Evolutionary conservation across 1,139 yeast genomes (phyloP).

Genomic region (Kodamaea suecica): DNA sequence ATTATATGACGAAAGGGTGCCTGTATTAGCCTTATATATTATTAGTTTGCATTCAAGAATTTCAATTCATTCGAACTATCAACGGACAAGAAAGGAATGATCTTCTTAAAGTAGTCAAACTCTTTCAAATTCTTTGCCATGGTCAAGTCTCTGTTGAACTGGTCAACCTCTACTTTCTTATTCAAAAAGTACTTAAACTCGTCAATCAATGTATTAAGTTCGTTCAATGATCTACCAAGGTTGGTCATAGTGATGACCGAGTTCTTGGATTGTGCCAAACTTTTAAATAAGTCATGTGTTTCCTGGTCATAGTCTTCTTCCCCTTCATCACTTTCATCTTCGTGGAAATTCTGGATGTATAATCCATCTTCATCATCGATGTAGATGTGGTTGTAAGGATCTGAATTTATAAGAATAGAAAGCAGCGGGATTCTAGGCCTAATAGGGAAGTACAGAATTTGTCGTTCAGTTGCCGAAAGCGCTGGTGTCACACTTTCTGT

Average conservation of each 20-base stretch:
- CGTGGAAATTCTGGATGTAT: conserved; percentile 11
- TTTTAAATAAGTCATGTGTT: conserved; percentile 6
- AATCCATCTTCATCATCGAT: conserved; percentile 28
- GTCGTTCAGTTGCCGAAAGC: background rate
- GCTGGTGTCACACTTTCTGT: background rate
- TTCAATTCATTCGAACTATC: conserved; percentile 39
- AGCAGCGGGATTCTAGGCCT: conserved; percentile 35
- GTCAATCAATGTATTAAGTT: conserved; percentile 54
- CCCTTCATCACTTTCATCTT: conserved; percentile 27
- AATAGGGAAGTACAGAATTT: conserved; percentile 13
- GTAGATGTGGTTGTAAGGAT: conserved; percentile 30
- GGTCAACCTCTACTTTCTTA: conserved; percentile 36
- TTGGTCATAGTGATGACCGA: conserved; percentile 19
- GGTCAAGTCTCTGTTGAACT: conserved; percentile 22
- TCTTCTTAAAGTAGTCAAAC: conserved; percentile 34
- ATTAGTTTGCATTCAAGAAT: conserved; percentile 35
- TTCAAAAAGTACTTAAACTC: conserved; percentile 59
- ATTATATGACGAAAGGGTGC: too few species aligned
- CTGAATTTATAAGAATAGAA: conserved; percentile 35
- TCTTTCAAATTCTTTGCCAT: conserved; percentile 23
- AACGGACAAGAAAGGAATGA: conserved; percentile 42
- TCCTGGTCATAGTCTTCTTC: conserved; percentile 17
- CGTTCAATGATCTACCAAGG: conserved; percentile 64
- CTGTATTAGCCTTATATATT: background rate
- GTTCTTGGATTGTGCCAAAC: conserved; percentile 5